These are phyloP conservation scores for Chenopodium berlandieri DNA, from an alignment of 148 eudicot species.

Conservation along the genomic window DNA sequence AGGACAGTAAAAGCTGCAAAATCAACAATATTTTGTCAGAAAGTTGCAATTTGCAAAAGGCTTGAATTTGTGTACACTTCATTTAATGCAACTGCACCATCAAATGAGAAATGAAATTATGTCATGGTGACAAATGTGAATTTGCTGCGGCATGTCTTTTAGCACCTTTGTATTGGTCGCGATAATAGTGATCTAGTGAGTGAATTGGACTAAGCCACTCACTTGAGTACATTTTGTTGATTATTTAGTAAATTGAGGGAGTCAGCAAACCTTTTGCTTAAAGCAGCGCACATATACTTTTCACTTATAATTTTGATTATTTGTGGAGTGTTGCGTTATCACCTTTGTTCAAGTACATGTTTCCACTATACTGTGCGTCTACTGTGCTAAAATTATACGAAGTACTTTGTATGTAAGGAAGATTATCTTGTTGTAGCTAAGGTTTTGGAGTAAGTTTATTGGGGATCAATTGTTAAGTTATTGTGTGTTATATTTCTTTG, in stretches of 20 bases:
- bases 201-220: background rate
- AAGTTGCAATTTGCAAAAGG: background rate
- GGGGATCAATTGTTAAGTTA: background rate
- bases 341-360: background rate
- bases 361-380: background rate
- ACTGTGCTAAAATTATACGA: background rate
- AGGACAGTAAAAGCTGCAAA: background rate
- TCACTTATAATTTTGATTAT: background rate
- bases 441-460: background rate
- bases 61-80: background rate
- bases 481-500: background rate
- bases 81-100: background rate
- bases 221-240: background rate
- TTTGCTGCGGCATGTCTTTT: background rate
- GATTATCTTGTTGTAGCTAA: background rate
- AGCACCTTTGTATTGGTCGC: background rate
- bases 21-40: background rate
- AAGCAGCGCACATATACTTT: background rate
- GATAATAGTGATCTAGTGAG: background rate
- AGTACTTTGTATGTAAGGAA: too few species aligned
- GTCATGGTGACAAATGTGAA: background rate
- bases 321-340: background rate
- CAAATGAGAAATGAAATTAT: background rate
- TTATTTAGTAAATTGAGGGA: background rate
- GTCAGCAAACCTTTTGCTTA: background rate